These are phyloP conservation scores for Stylonectria norvegica DNA, from an alignment of 2,329 filamentous ascomycete genomes.

Conservation along the genomic window DNA sequence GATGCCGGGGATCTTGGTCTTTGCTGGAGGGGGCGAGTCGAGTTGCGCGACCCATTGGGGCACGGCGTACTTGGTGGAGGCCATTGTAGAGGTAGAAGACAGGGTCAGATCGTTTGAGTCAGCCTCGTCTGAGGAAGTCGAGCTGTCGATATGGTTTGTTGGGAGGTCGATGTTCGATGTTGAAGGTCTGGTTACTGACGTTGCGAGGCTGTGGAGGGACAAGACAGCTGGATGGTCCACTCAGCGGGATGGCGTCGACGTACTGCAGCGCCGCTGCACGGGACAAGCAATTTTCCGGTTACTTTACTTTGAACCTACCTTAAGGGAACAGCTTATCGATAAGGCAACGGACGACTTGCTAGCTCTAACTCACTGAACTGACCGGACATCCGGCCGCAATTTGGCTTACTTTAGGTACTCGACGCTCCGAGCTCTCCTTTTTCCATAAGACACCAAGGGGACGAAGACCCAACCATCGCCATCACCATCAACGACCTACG, in stretches of 20 bases:
- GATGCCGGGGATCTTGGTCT: constrained; percentile 64
- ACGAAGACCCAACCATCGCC: no score
- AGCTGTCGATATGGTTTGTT: constrained; percentile 1
- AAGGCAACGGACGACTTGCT: constrained; percentile 1
- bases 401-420: constrained; percentile 23
- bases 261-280: no score
- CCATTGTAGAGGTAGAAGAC: constrained; percentile 17
- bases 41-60: constrained; percentile 85
- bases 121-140: neutral
- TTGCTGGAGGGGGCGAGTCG: constrained; percentile 63
- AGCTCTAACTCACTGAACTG: no score
- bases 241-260: no score
- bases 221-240: no score
- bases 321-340: constrained; percentile 21
- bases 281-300: neutral
- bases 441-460: constrained; percentile 21
- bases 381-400: constrained; percentile 11
- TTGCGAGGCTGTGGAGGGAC: neutral
- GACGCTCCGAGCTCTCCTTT: constrained; percentile 22
- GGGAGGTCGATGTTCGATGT: neutral
- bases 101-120: no score
- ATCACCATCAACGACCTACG: no score
- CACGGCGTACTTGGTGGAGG: constrained; percentile 34
- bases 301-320: neutral
- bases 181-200: constrained; percentile 1